These are phyloP conservation scores for Verticillium klebahnii DNA, from an alignment of 2,329 filamentous ascomycete species.

Conservation along the genomic window DNA sequence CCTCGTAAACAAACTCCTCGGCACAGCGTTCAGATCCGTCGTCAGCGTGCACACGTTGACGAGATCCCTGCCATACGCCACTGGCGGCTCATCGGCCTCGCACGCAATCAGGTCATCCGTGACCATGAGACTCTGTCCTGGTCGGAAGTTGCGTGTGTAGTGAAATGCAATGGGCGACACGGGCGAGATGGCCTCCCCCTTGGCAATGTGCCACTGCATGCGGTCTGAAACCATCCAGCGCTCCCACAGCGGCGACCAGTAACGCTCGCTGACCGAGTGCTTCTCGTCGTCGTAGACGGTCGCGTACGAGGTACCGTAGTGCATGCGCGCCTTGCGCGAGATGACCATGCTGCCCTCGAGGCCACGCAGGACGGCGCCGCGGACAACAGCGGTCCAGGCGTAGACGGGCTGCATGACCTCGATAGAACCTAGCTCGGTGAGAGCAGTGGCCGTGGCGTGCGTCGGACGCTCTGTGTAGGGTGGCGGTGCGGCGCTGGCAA, in stretches of 20 bases:
- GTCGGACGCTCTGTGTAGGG: conserved; percentile 63
- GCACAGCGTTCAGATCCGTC: conserved; percentile 74
- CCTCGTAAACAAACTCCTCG: conserved; percentile 66
- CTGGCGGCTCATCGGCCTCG: conserved; percentile 62
- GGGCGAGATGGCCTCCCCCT: conserved; percentile 74
- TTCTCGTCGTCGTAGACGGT: conserved; percentile 75
- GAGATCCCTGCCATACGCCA: conserved; percentile 55
- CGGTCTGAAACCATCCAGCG: conserved; percentile 78
- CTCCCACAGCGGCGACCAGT: conserved; percentile 78
- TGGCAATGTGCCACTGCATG: conserved; percentile 83
- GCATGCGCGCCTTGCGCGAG: conserved; percentile 67
- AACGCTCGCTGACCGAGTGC: conserved; percentile 67
- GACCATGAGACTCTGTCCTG: conserved; percentile 70
- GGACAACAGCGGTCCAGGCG: conserved; percentile 76
- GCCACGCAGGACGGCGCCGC: conserved; percentile 70
- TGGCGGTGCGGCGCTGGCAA: conserved; percentile 53
- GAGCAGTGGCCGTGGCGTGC: conserved; percentile 46
- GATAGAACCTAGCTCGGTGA: conserved; percentile 52
- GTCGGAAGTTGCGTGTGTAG: conserved; percentile 80
- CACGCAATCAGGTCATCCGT: conserved; percentile 78
- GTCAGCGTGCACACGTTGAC: conserved; percentile 74
- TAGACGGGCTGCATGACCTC: conserved; percentile 81
- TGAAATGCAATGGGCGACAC: conserved; percentile 73
- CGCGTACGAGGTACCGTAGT: conserved; percentile 77
- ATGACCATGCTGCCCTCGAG: conserved; percentile 77